Evolutionary conservation across 78 protist genomes (phyloP).

Genomic region (Thecamonas trahens): DNA sequence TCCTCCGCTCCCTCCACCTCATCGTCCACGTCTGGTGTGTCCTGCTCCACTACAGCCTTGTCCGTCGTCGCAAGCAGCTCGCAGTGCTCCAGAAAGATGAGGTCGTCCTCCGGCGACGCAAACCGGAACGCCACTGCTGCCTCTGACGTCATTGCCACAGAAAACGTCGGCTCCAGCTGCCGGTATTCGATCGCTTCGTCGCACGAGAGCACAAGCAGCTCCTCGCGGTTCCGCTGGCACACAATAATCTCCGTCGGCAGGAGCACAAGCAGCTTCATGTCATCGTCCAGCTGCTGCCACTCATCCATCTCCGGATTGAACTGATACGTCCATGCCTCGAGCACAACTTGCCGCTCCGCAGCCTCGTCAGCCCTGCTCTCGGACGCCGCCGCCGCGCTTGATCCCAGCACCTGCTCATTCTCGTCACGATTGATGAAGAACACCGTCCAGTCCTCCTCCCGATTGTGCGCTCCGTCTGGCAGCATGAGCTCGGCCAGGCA

Average conservation of each 20-base stretch:
- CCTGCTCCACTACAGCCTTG: not conserved
- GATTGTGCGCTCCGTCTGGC: conserved; percentile 80
- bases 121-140: conserved; percentile 53
- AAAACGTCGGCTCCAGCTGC: conserved; percentile 50
- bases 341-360: no score
- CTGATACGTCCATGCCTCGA: no score
- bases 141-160: conserved; percentile 32
- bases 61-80: no score
- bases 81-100: conserved; percentile 26
- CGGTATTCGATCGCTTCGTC: conserved; percentile 44
- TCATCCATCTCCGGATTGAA: no score
- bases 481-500: conserved; percentile 79
- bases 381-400: no score
- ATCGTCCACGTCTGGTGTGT: not conserved
- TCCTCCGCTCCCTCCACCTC: conserved; percentile 12
- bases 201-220: no score
- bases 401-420: no score
- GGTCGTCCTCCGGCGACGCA: conserved; percentile 21
- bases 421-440: conserved; percentile 45
- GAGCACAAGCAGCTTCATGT: no score
- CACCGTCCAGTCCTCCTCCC: conserved; percentile 73
- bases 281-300: no score
- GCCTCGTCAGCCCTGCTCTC: no score
- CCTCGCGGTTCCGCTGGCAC: no score
- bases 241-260: no score